These are phyloP conservation scores for Melanogaster broomeanus DNA, from an alignment of 768 basidiomycete genomes.

Conservation along the genomic window DNA sequence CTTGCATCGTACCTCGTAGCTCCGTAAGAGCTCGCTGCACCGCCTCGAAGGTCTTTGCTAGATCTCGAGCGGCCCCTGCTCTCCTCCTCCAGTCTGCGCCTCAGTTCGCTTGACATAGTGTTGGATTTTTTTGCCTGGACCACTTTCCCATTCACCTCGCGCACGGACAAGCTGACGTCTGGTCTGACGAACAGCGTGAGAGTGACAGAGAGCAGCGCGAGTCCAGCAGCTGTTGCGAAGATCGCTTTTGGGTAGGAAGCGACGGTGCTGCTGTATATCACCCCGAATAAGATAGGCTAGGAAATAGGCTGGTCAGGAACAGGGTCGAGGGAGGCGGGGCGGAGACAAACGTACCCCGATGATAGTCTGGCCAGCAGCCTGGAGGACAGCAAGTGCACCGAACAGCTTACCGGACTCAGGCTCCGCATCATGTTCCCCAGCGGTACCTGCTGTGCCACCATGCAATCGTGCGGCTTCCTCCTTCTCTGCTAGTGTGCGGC, in stretches of 20 bases:
- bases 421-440: constrained; percentile 33
- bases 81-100: constrained; percentile 16
- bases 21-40: constrained; percentile 27
- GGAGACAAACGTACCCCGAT: constrained; percentile 38
- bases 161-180: constrained; percentile 24
- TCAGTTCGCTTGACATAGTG: constrained; percentile 4
- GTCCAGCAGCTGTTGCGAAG: constrained; percentile 58
- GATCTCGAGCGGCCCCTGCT: constrained; percentile 30
- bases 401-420: constrained; percentile 57
- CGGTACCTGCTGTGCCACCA: background rate
- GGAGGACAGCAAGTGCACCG: constrained; percentile 69
- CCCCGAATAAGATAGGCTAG: constrained; percentile 70
- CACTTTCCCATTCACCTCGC: constrained; percentile 7
- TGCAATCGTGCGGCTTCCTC: constrained; percentile 37
- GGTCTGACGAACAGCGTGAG: constrained; percentile 47
- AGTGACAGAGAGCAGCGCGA: constrained; percentile 52
- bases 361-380: constrained; percentile 66
- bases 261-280: constrained; percentile 66
- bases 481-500: constrained; percentile 24
- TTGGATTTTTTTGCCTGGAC: constrained; percentile 3
- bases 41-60: constrained; percentile 43
- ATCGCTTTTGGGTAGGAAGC: constrained; percentile 66
- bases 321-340: constrained; percentile 8
- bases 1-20: constrained; percentile 9
- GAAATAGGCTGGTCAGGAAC: background rate